These are phyloP conservation scores for Mycosphaerella arachidis DNA, from an alignment of 2,329 filamentous ascomycete species.

Conservation along the genomic window DNA sequence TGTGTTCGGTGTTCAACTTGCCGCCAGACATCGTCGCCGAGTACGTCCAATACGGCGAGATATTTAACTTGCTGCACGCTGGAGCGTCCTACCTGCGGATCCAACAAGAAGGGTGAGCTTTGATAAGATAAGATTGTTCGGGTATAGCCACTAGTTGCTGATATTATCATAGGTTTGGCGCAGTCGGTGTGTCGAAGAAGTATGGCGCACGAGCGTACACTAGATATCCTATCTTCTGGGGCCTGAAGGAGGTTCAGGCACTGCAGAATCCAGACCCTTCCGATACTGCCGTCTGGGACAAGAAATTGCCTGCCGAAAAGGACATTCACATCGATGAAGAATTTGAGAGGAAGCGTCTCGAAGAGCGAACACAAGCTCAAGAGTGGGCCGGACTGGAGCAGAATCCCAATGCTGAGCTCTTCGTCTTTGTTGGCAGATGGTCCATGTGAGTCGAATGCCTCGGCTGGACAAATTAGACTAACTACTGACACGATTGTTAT, in stretches of 20 bases:
- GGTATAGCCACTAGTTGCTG: neutral
- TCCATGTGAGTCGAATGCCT: constrained; percentile 40
- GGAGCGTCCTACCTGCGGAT: constrained; percentile 59
- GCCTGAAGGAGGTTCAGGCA: constrained; percentile 56
- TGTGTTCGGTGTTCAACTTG: constrained; percentile 60
- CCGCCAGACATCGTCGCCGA: constrained; percentile 51
- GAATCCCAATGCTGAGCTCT: constrained; percentile 56
- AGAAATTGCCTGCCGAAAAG: constrained; percentile 44
- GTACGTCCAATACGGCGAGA: constrained; percentile 62
- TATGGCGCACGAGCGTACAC: constrained; percentile 61
- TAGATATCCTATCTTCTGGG: constrained; percentile 65
- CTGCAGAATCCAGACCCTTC: constrained; percentile 61
- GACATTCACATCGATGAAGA: constrained; percentile 49
- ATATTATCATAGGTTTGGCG: constrained; percentile 46
- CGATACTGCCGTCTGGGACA: constrained; percentile 56
- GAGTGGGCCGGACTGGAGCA: constrained; percentile 61
- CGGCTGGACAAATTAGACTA: neutral
- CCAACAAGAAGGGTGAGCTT: constrained; percentile 52
- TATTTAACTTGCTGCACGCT: constrained; percentile 63
- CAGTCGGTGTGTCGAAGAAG: constrained; percentile 63
- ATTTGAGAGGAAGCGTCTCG: constrained; percentile 50
- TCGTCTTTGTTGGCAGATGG: constrained; percentile 65
- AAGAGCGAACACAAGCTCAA: constrained; percentile 57
- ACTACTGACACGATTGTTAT: neutral
- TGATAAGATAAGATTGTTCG: neutral